Conservation (phyloP, 1,284 basidiomycete species). For the Trichosporon sp. region DNA sequence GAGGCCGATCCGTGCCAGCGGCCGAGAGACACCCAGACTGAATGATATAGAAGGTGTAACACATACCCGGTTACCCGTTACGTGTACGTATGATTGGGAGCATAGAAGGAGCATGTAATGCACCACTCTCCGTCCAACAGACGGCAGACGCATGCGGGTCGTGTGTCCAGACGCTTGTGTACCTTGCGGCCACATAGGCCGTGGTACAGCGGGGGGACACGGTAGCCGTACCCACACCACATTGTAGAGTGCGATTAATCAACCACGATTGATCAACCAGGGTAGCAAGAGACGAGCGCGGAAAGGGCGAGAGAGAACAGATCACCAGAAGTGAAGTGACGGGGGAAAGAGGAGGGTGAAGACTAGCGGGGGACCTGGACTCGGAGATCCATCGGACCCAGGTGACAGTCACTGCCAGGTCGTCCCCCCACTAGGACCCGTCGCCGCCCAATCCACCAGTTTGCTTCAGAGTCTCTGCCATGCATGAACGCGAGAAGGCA, state of each 20-base stretch:
- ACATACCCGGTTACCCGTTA: slow-evolving; percentile 4
- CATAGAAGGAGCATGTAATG: not conserved
- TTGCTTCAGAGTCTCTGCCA: not conserved
- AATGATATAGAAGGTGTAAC: not conserved
- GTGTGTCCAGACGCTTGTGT: not conserved
- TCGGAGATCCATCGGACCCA: not conserved
- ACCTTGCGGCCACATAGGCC: not conserved
- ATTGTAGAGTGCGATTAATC: too few species aligned
- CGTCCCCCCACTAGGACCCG: not conserved
- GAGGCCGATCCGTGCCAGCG: slow-evolving; percentile 17
- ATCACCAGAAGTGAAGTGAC: not conserved
- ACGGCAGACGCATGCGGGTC: slow-evolving; percentile 17
- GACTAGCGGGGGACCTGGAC: not conserved
- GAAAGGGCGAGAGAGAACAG: not conserved
- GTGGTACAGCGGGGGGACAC: not conserved
- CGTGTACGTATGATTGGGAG: not conserved
- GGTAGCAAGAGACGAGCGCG: not conserved
- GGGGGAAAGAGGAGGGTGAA: not conserved
- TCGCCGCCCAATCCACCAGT: not conserved
- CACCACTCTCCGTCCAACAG: not conserved
- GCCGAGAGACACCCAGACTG: not conserved
- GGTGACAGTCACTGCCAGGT: slow-evolving; percentile 11
- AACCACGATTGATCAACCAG: too few species aligned
- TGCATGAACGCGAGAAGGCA: not conserved
- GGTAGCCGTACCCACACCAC: not conserved